These are phyloP conservation scores for Monilinia fructicola DNA, from an alignment of 2,329 filamentous ascomycete genomes.

Conservation along the genomic window DNA sequence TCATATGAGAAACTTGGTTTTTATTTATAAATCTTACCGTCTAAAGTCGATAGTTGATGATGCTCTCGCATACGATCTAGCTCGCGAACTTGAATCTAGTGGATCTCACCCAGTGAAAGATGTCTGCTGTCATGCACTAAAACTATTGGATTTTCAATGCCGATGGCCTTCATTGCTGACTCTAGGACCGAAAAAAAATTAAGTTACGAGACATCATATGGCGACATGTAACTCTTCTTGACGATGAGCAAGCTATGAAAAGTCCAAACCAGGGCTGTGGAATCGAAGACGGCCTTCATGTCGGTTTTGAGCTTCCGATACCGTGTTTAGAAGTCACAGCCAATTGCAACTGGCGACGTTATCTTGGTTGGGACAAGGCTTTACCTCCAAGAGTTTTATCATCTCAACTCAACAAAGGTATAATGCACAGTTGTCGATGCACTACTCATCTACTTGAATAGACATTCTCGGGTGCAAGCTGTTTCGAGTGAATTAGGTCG, in stretches of 20 bases:
- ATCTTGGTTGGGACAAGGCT: constrained; percentile 31
- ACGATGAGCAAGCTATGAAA: constrained; percentile 19
- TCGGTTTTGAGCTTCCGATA: constrained; percentile 28
- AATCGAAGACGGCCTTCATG: constrained; percentile 26
- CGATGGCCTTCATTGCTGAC: too few relatives aligned
- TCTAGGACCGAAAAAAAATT: too few relatives aligned
- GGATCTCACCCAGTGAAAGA: constrained; percentile 18
- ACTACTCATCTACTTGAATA: constrained; percentile 29
- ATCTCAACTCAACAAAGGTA: constrained; percentile 28
- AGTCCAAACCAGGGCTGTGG: constrained; percentile 30
- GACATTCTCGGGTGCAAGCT: background rate
- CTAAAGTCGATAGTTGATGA: constrained; percentile 30
- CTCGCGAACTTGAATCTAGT: constrained; percentile 25
- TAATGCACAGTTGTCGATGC: constrained; percentile 29
- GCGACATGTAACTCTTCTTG: constrained; percentile 27
- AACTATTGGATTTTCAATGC: constrained; percentile 12
- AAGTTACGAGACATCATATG: constrained; percentile 27
- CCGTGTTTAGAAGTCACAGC: constrained; percentile 22
- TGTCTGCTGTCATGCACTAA: constrained; percentile 17
- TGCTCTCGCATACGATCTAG: constrained; percentile 26
- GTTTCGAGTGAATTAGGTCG: constrained; percentile 24
- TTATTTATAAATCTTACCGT: constrained; percentile 5
- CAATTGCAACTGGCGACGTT: constrained; percentile 29
- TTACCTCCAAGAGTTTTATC: constrained; percentile 28
- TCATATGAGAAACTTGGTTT: constrained; percentile 29